These are phyloP conservation scores for Tarenaya hassleriana DNA, from an alignment of 345 rosid genomes.

Conservation along the genomic window DNA sequence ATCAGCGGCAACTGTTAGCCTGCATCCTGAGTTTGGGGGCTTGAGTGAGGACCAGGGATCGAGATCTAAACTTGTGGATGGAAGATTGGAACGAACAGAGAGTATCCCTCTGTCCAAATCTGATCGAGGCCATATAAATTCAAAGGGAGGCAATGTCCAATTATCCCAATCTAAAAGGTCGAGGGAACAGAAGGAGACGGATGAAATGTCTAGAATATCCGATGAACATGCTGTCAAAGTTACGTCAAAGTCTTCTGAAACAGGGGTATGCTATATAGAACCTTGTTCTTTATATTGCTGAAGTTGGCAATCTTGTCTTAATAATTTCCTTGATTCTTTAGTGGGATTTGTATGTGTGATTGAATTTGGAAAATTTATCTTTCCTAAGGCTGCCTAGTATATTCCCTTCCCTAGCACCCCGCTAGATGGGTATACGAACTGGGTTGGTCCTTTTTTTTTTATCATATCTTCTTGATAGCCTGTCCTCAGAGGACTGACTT, in stretches of 20 bases:
- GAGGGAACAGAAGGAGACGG: conserved; percentile 49
- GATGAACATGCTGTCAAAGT: conserved; percentile 50
- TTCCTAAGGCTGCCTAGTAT: too few species aligned
- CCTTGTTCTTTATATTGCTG: conserved; percentile 8
- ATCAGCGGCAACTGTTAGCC: conserved; percentile 30
- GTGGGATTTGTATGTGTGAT: conserved; percentile 8
- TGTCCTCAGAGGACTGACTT: not conserved
- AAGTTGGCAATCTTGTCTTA: conserved; percentile 10
- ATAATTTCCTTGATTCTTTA: conserved; percentile 2
- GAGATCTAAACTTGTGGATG: conserved; percentile 60
- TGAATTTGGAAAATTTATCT: conserved; percentile 10
- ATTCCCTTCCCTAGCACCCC: too few species aligned
- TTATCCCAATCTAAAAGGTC: conserved; percentile 40
- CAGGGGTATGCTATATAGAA: conserved; percentile 53
- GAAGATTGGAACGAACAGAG: conserved; percentile 60
- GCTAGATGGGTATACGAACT: too few species aligned
- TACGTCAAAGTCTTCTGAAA: conserved; percentile 44
- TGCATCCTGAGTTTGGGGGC: conserved; percentile 53
- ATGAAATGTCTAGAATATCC: conserved; percentile 38
- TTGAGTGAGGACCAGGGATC: conserved; percentile 51
- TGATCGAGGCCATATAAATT: conserved; percentile 54
- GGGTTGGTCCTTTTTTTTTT: conserved; percentile 5
- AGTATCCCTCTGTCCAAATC: conserved; percentile 39
- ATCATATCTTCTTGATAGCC: conserved; percentile 5
- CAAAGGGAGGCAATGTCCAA: conserved; percentile 58